A percentile compares a stretch with the other conserved stretches of the same genome.
phyloP scores from a whole-genome alignment of 129 eudicot genomes.

The carrot (Daucus carota) region DH1_v3.0 NC_030387.2:4821001-4821500 shows the following conservation, averaged over 20 bases:
- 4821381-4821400: not conserved
- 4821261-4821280: not conserved
- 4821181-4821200: not conserved
- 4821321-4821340: constrained; percentile 5
- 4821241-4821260: not conserved
- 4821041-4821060: too few relatives aligned
- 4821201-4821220: not conserved
- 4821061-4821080: too few relatives aligned
- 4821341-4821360: not conserved
- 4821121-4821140: too few relatives aligned
- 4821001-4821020: too few relatives aligned
- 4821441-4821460: too few relatives aligned
- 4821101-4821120: too few relatives aligned
- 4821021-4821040: too few relatives aligned
- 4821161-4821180: not conserved
- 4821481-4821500: too few relatives aligned
- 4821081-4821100: too few relatives aligned
- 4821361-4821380: not conserved
- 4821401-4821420: too few relatives aligned
- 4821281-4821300: not conserved
- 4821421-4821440: too few relatives aligned
- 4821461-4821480: too few relatives aligned
- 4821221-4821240: not conserved
- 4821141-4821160: not conserved
- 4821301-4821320: constrained; percentile 4